These are phyloP conservation scores for Babesia caballi DNA, from an alignment of 169 alveolate genomes.

Conservation along the genomic window DNA sequence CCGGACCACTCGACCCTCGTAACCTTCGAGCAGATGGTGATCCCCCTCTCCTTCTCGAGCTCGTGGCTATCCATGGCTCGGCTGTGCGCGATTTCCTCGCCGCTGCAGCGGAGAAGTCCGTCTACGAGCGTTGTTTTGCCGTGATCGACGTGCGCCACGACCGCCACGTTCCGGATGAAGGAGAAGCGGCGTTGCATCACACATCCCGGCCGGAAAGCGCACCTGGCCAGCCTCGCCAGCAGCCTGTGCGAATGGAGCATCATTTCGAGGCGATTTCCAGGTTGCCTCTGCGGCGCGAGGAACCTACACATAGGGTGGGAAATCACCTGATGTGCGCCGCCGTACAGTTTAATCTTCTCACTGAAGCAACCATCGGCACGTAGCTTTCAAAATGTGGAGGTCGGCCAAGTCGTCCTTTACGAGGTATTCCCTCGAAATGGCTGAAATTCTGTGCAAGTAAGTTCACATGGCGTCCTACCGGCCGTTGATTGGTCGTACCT, in stretches of 20 bases:
- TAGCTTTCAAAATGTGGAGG: constrained; percentile 70
- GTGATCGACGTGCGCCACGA: constrained; percentile 99
- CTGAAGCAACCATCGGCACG: background rate
- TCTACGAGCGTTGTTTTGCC: constrained; percentile 99
- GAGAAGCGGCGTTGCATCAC: constrained; percentile 39
- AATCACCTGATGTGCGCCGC: too few relatives aligned
- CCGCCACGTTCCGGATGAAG: constrained; percentile 94
- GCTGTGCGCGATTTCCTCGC: constrained; percentile 66
- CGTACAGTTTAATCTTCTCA: too few relatives aligned
- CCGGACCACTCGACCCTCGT: constrained; percentile 88
- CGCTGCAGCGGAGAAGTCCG: constrained; percentile 74
- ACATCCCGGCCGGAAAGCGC: background rate
- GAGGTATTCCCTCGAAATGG: constrained; percentile 77
- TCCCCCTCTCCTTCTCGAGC: constrained; percentile 95
- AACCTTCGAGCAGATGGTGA: constrained; percentile 94
- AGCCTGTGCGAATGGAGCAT: constrained; percentile 1
- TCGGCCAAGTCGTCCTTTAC: constrained; percentile 75
- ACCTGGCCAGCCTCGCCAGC: background rate
- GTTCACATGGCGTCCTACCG: background rate
- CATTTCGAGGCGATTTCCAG: background rate
- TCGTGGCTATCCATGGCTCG: constrained; percentile 88
- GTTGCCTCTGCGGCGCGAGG: background rate
- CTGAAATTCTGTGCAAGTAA: constrained; percentile 77
- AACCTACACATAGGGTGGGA: background rate
- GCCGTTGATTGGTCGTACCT: background rate